Evolutionary conservation across 768 basidiomycete genomes (phyloP).

Genomic region (Mycena maculata): DNA sequence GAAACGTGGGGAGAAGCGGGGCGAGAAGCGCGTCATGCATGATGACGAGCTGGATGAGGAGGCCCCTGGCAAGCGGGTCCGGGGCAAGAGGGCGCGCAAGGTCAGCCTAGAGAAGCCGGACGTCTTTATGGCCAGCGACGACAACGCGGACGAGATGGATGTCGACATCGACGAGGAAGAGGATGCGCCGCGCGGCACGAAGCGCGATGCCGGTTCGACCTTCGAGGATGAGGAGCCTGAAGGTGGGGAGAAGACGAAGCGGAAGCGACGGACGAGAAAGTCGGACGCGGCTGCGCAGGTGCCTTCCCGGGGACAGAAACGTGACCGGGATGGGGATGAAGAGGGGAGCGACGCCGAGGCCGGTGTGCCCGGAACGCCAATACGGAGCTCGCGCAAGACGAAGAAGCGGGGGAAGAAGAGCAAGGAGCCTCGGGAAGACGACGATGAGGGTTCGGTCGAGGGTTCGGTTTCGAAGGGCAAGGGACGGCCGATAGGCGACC

Average conservation of each 20-base stretch:
- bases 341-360: slow-evolving; percentile 58
- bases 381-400: slow-evolving; percentile 48
- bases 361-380: slow-evolving; percentile 42
- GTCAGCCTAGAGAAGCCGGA: slow-evolving; percentile 57
- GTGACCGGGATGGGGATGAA: slow-evolving; percentile 67
- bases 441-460: slow-evolving; percentile 56
- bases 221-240: slow-evolving; percentile 69
- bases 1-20: slow-evolving; percentile 64
- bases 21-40: slow-evolving; percentile 58
- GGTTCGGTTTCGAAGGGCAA: slow-evolving; percentile 64
- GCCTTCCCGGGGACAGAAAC: slow-evolving; percentile 68
- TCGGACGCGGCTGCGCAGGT: slow-evolving; percentile 50
- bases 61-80: slow-evolving; percentile 46
- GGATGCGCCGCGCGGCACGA: slow-evolving; percentile 69
- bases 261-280: slow-evolving; percentile 71
- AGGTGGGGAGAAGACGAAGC: slow-evolving; percentile 52
- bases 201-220: slow-evolving; percentile 80
- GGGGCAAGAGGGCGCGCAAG: slow-evolving; percentile 69
- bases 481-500: slow-evolving; percentile 73
- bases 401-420: slow-evolving; percentile 66
- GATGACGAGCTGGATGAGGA: slow-evolving; percentile 59
- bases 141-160: slow-evolving; percentile 57
- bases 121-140: slow-evolving; percentile 43
- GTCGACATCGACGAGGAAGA: slow-evolving; percentile 58
- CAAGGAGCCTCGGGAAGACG: slow-evolving; percentile 41